A percentile compares a stretch with the other conserved stretches of the same genome.
Evolutionary conservation across 306 rosid genomes (phyloP).

Genomic region (Abrus precatorius): DNA sequence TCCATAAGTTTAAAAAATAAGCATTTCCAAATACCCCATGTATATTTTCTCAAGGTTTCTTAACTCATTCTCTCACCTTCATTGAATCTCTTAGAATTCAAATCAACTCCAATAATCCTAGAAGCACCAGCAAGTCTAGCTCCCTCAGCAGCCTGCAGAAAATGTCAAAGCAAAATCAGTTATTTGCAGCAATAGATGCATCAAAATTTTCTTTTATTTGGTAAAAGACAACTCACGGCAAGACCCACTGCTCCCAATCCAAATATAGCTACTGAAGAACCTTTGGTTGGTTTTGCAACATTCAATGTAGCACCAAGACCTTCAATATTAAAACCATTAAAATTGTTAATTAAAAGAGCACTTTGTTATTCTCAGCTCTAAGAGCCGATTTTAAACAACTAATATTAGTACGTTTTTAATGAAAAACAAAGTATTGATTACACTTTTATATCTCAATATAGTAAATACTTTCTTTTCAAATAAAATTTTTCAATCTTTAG

Average conservation of each 20-base stretch:
- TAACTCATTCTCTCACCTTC: constrained; percentile 29
- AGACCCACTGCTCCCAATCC: constrained; percentile 46
- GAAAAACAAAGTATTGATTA: too few species aligned
- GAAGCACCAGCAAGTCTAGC: constrained; percentile 46
- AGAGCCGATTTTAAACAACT: too few species aligned
- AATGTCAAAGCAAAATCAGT: neutral
- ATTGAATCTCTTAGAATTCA: constrained; percentile 33
- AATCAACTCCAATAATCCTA: constrained; percentile 46
- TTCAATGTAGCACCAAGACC: constrained; percentile 46
- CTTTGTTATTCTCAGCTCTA: too few species aligned
- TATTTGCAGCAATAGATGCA: neutral
- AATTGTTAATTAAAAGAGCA: neutral
- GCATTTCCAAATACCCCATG: too few species aligned
- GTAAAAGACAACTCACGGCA: constrained; percentile 40
- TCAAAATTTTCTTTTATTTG: neutral
- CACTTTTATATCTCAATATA: too few species aligned
- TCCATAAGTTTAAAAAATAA: neutral
- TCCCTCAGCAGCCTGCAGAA: constrained; percentile 40
- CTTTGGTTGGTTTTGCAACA: constrained; percentile 44
- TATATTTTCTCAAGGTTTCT: neutral
- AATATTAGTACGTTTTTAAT: too few species aligned
- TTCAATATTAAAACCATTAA: constrained; percentile 13
- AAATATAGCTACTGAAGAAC: constrained; percentile 47
- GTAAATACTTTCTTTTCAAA: too few species aligned
- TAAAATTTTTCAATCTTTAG: too few species aligned